phyloP scores from a whole-genome alignment of 768 basidiomycete genomes.

The Kwoniella heveanensis region DNA sequence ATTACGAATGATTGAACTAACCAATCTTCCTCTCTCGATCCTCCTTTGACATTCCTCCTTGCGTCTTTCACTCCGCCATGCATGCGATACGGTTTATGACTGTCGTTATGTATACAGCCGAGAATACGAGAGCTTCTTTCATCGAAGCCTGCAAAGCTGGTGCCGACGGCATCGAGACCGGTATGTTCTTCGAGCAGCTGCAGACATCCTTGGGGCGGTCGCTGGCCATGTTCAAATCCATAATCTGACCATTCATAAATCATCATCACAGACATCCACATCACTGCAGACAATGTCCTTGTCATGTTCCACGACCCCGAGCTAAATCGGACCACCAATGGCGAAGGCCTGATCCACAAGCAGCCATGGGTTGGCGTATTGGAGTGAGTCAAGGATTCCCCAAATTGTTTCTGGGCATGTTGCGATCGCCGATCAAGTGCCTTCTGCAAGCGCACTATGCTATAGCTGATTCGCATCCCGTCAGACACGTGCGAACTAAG shows the following conservation, averaged over 20 bases:
- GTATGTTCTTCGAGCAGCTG: conserved; percentile 56
- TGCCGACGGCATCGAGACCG: conserved; percentile 95
- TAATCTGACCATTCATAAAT: too few relatives aligned
- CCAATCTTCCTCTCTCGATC: not conserved
- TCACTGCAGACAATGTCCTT: conserved; percentile 81
- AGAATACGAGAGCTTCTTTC: conserved; percentile 95
- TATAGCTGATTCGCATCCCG: too few relatives aligned
- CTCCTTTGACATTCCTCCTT: conserved; percentile 12
- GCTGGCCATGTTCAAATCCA: too few relatives aligned
- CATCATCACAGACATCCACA: conserved; percentile 99
- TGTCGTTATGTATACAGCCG: conserved; percentile 59
- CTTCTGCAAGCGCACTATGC: too few relatives aligned
- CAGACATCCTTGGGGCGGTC: too few relatives aligned
- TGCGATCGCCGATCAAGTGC: too few relatives aligned
- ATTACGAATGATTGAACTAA: not conserved
- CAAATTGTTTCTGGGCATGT: too few relatives aligned
- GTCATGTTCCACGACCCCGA: conserved; percentile 97
- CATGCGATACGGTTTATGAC: too few relatives aligned
- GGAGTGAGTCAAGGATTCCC: conserved; percentile 40
- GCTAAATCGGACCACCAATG: conserved; percentile 77
- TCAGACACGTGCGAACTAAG: conserved; percentile 71
- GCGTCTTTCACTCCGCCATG: not conserved
- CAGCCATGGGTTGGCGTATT: conserved; percentile 68
- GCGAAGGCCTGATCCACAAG: conserved; percentile 68
- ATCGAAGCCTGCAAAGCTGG: conserved; percentile 93